Conservation (phyloP, 2,329 filamentous ascomycete genomes). For the Colletotrichum sp. region DNA sequence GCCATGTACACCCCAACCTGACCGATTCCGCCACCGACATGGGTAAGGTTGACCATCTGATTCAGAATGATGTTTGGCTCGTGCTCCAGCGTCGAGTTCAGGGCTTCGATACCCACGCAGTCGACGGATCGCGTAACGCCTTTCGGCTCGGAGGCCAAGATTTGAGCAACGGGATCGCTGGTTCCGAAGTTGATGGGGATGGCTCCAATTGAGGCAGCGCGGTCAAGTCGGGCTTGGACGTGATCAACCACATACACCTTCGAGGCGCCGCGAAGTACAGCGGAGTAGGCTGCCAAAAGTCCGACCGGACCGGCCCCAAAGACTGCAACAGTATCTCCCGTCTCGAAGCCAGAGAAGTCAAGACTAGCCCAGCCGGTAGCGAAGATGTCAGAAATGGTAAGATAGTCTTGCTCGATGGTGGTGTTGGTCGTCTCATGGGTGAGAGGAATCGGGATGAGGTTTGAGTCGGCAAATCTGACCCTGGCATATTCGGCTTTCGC, state of each 20-base stretch:
- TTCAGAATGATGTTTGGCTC: constrained; percentile 18
- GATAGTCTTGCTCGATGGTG: constrained; percentile 65
- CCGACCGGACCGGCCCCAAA: constrained; percentile 69
- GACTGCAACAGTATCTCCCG: constrained; percentile 64
- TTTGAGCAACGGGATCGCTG: constrained; percentile 17
- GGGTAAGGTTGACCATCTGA: not conserved
- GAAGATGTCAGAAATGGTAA: constrained; percentile 48
- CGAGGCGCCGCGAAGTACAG: constrained; percentile 24
- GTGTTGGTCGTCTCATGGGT: constrained; percentile 38
- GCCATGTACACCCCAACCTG: constrained; percentile 23
- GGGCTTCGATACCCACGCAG: constrained; percentile 19
- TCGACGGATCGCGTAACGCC: constrained; percentile 22
- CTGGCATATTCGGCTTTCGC: constrained; percentile 55
- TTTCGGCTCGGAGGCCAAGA: constrained; percentile 13
- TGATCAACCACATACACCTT: constrained; percentile 24
- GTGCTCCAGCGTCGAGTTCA: constrained; percentile 19
- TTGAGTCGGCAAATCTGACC: constrained; percentile 70
- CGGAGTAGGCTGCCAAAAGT: constrained; percentile 47
- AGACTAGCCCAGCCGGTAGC: constrained; percentile 60
- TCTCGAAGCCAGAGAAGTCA: constrained; percentile 58
- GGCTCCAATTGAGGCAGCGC: constrained; percentile 22
- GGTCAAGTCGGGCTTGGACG: constrained; percentile 21
- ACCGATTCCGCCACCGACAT: constrained; percentile 23
- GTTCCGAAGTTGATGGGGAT: constrained; percentile 23
- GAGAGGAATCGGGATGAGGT: constrained; percentile 60